Percentiles rank a stretch among this genome's conserved stretches.
Evolutionary conservation across 768 basidiomycete species (phyloP).

Genomic region (Russula sp.): DNA sequence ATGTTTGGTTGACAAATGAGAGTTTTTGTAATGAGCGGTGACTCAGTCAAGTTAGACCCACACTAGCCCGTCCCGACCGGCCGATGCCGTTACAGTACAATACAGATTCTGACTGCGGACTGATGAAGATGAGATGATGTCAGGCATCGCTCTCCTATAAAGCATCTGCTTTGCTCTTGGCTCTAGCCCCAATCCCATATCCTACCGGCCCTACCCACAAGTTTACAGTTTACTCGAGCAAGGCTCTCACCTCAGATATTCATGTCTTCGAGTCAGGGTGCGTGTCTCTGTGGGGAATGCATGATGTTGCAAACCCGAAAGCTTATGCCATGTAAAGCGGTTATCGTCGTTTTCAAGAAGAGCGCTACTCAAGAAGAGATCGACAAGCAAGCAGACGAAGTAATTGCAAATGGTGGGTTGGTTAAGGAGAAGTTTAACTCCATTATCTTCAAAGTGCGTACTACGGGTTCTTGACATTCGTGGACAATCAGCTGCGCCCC

Average conservation of each 20-base stretch:
- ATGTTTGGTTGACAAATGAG: too few species aligned
- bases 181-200: not conserved
- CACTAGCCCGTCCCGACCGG: not conserved
- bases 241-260: not conserved
- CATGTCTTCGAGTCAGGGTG: slow-evolving; percentile 24
- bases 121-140: not conserved
- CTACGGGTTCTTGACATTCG: not conserved
- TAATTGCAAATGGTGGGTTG: slow-evolving; percentile 38
- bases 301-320: not conserved
- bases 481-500: not conserved
- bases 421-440: slow-evolving; percentile 35
- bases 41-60: not conserved
- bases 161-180: not conserved
- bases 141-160: not conserved
- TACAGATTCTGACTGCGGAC: not conserved
- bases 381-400: slow-evolving; percentile 33
- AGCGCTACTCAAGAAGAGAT: slow-evolving; percentile 35
- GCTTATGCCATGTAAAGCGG: slow-evolving; percentile 32
- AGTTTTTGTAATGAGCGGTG: too few species aligned
- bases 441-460: slow-evolving; percentile 23
- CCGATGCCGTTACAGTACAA: not conserved
- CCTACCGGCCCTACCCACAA: not conserved
- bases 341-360: slow-evolving; percentile 51
- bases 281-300: not conserved
- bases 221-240: not conserved